A percentile compares a stretch with the other conserved stretches of the same genome.
Conservation (phyloP, 495 filamentous ascomycete genomes). For the Trichoderma asperelloides region DNA sequence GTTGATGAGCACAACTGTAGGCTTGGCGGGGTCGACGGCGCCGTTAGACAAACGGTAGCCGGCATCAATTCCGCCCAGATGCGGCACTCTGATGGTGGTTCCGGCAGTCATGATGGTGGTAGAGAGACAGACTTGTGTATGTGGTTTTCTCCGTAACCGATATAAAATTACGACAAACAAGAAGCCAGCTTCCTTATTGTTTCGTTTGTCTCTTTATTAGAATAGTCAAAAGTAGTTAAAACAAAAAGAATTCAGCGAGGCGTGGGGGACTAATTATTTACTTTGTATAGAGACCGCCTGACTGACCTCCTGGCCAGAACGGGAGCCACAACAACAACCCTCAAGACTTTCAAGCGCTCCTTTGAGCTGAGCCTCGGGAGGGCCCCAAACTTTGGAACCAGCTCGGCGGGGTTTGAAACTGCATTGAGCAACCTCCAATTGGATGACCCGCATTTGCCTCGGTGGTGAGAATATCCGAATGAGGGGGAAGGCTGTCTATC, state of each 20-base stretch:
- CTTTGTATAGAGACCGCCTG: not conserved
- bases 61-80: slow-evolving; percentile 46
- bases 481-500: not conserved
- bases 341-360: not conserved
- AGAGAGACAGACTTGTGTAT: not conserved
- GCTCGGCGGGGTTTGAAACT: slow-evolving; percentile 1
- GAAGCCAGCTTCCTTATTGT: not conserved
- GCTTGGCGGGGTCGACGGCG: slow-evolving; percentile 42
- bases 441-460: not conserved
- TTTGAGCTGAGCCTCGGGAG: not conserved
- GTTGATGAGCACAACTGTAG: slow-evolving; percentile 51
- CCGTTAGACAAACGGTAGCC: slow-evolving; percentile 40
- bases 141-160: not conserved
- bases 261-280: slow-evolving; percentile 7
- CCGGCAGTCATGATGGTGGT: slow-evolving; percentile 19
- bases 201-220: not conserved
- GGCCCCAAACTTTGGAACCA: not conserved
- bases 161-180: not conserved
- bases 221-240: not conserved
- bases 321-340: not conserved
- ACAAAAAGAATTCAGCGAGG: not conserved
- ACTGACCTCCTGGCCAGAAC: not conserved
- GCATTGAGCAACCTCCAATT: not conserved
- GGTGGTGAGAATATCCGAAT: not conserved
- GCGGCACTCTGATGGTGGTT: slow-evolving; percentile 39